Evolutionary conservation across 345 rosid species (phyloP).

Genomic region (Theobroma cacao): DNA sequence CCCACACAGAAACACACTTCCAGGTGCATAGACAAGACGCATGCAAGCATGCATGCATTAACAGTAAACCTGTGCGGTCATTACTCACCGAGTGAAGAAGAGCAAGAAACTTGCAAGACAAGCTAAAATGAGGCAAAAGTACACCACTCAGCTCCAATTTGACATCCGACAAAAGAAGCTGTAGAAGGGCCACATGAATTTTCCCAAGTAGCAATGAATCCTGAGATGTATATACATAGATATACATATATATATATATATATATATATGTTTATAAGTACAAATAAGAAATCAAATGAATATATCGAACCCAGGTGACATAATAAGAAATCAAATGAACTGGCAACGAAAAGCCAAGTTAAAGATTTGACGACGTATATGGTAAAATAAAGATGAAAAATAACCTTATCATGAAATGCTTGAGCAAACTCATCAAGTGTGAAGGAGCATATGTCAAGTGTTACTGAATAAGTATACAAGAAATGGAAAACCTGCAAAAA

Average conservation of each 20-base stretch:
- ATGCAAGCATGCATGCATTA: not conserved
- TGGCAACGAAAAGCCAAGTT: not conserved
- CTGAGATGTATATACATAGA: constrained; percentile 36
- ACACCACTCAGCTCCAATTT: constrained; percentile 58
- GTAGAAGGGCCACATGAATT: constrained; percentile 81
- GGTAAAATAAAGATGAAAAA: constrained; percentile 16
- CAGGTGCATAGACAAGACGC: not conserved
- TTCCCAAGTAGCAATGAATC: constrained; percentile 90
- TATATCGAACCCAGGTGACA: not conserved
- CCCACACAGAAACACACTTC: not conserved
- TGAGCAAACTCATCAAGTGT: constrained; percentile 89
- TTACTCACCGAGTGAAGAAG: constrained; percentile 85
- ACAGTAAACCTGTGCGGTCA: not conserved
- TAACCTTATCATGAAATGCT: constrained; percentile 94
- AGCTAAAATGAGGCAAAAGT: constrained; percentile 43
- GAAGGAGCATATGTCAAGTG: constrained; percentile 61
- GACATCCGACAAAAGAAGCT: constrained; percentile 75
- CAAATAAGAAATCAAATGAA: constrained; percentile 15
- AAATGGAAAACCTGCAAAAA: constrained; percentile 84
- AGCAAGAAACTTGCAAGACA: constrained; percentile 93
- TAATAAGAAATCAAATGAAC: not conserved
- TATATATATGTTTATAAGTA: not conserved
- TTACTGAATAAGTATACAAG: constrained; percentile 73
- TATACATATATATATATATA: too few relatives aligned
- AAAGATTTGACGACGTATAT: not conserved